Base-by-base conservation (phyloP, 1,284 basidiomycete genomes). In the Boletellus deceptivus region DNA sequence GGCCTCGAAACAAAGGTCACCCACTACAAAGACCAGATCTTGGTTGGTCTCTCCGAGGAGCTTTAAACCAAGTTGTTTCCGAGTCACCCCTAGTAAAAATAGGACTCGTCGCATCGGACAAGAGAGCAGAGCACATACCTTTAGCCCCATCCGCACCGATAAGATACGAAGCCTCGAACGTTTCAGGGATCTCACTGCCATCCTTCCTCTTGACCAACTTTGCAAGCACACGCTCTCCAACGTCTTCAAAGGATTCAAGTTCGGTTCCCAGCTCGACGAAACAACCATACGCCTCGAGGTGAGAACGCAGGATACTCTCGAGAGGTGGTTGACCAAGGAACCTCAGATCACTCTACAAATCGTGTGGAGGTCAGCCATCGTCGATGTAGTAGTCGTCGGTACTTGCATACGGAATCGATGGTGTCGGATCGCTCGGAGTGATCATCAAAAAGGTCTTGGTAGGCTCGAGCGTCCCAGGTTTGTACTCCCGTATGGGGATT, bases 11-110 rank as follows among this genome's bases (percentile, higher is more conserved):
- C 60, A 61, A n/a, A 78, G 65, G 55, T 79, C 77, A 1, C 75
- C 78, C 4, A 72, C 60, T 4, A 75, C 55, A 9, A 70, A 58
- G 11, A 60, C 58, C 14, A 73, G 58, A 9, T 70, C 59, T 6
- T 64, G 61, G 29, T 59, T 62, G 0, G 71, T 73, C 50, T 80
- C 74, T 0, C 79, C 79, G 1, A 75, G 48, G 52, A 80, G 79
- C 0, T 66, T 53, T 24, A 79, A 53, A 0, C 72, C 73, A 10
- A 78, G 69, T 24, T 67, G 62, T 52, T 79, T 78, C 43, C 76
- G 67, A n/a, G 75, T 69, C 18, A 50, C 37, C 2, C 69, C 57
- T 62, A n/a, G 13, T n/a, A 25, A 10, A 14, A 22, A 18, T 6
- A 34, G 18, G 16, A 34, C 14, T 5, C 1, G 8, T 33, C 2